Evolutionary conservation across 257 asterid genomes (phyloP).

Genomic region (Verbena officinalis): DNA sequence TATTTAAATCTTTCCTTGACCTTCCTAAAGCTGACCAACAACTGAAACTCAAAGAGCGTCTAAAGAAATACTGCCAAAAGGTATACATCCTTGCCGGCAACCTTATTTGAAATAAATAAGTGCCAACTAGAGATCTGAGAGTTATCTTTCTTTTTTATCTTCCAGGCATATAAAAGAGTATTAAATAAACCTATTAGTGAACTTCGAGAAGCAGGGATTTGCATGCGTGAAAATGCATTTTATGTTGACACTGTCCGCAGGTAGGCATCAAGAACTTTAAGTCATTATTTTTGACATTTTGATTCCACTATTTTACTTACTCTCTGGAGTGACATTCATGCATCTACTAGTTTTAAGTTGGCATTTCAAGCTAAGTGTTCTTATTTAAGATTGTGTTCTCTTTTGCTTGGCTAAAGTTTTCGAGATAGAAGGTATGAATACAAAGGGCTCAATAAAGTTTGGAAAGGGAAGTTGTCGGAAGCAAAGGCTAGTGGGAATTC

Average conservation of each 20-base stretch:
- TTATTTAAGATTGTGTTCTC: constrained; percentile 18
- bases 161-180: constrained; percentile 93
- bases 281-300: constrained; percentile 18
- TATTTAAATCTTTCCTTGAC: constrained; percentile 74
- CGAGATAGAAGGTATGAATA: constrained; percentile 99
- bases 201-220: constrained; percentile 96
- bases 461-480: constrained; percentile 96
- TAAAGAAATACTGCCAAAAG: constrained; percentile 97
- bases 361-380: constrained; percentile 19
- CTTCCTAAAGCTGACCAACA: constrained; percentile 95
- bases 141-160: constrained; percentile 28
- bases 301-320: constrained; percentile 8
- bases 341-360: constrained; percentile 14
- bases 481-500: constrained; percentile 93
- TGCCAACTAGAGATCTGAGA: constrained; percentile 24
- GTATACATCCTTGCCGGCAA: constrained; percentile 40
- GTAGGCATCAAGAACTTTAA: constrained; percentile 41
- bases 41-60: constrained; percentile 83
- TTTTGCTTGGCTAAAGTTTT: constrained; percentile 54
- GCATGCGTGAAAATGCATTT: constrained; percentile 99
- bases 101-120: constrained; percentile 24
- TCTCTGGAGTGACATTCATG: constrained; percentile 18
- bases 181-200: constrained; percentile 90
- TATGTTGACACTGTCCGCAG: constrained; percentile 99
- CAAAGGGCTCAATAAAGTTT: constrained; percentile 93